Conservation (phyloP, 2,329 filamentous ascomycete species). For the Aspergillus novoparasiticus region DNA sequence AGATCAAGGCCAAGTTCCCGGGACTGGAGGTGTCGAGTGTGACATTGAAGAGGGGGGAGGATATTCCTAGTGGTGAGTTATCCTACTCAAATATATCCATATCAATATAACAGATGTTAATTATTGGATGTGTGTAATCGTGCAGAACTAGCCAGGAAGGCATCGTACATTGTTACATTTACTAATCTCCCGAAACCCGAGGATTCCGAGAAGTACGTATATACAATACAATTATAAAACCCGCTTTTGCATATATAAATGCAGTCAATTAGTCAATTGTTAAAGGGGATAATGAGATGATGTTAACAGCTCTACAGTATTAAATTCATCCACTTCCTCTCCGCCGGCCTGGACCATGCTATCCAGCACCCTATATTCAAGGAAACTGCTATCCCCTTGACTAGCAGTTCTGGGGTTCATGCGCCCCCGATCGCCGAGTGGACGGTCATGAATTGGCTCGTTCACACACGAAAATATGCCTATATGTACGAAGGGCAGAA, state of each 20-base stretch:
- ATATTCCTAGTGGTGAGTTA: conserved; percentile 27
- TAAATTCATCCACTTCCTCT: conserved; percentile 59
- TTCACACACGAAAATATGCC: conserved; percentile 59
- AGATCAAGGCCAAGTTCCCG: conserved; percentile 26
- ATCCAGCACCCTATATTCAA: conserved; percentile 56
- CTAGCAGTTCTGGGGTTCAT: conserved; percentile 59
- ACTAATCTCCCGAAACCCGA: conserved; percentile 28
- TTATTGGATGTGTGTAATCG: background rate
- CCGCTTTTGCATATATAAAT: no score
- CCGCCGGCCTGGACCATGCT: conserved; percentile 60
- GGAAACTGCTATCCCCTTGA: conserved; percentile 55
- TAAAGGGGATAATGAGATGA: no score
- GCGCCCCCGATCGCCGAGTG: conserved; percentile 69
- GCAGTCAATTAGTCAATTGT: no score
- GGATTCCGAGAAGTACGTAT: conserved; percentile 30
- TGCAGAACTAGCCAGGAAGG: conserved; percentile 26
- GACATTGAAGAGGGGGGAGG: conserved; percentile 12
- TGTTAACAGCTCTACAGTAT: conserved; percentile 29
- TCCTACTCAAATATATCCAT: background rate
- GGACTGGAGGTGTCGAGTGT: conserved; percentile 24
- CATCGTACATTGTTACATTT: conserved; percentile 31
- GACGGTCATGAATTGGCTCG: conserved; percentile 64
- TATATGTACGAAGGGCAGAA: conserved; percentile 61
- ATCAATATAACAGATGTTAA: background rate
- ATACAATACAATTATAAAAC: background rate